phyloP scores from a whole-genome alignment of 1,139 yeast species.

The Debaryomyces udenii region DNA sequence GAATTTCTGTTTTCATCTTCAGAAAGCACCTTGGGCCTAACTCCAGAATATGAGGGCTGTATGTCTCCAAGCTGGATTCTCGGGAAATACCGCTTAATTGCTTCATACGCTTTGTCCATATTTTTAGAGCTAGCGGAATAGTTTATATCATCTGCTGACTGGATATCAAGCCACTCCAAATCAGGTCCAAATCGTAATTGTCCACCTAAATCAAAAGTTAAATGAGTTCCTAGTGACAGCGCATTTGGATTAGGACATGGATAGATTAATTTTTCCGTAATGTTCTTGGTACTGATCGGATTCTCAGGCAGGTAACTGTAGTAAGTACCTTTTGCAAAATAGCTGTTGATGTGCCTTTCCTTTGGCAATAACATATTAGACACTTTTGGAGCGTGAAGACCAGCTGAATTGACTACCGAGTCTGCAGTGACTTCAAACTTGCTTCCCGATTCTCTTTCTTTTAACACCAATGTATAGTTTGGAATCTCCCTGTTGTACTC shows the following conservation, averaged over 20 bases:
- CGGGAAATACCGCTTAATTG: constrained; percentile 67
- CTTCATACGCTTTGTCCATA: constrained; percentile 56
- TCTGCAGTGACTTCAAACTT: constrained; percentile 53
- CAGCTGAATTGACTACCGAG: constrained; percentile 74
- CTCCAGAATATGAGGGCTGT: constrained; percentile 75
- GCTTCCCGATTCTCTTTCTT: constrained; percentile 37
- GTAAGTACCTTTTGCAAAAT: constrained; percentile 85
- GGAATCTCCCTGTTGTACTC: constrained; percentile 22
- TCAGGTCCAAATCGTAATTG: constrained; percentile 87
- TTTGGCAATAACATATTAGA: constrained; percentile 70
- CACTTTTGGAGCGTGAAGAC: constrained; percentile 68
- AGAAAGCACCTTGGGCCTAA: constrained; percentile 72
- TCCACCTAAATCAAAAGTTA: constrained; percentile 83
- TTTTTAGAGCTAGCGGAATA: constrained; percentile 52
- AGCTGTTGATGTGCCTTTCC: constrained; percentile 58
- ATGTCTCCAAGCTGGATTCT: constrained; percentile 52
- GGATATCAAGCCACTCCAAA: constrained; percentile 69
- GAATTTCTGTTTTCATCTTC: constrained; percentile 37
- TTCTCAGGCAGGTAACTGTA: constrained; percentile 54
- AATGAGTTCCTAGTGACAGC: constrained; percentile 82
- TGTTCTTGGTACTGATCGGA: constrained; percentile 33
- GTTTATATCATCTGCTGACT: constrained; percentile 41
- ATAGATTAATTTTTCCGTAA: constrained; percentile 56
- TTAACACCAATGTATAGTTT: constrained; percentile 32
- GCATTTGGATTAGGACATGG: constrained; percentile 79